Conservation (phyloP, 2,329 filamentous ascomycete species). For the Fusarium annulatum region DNA sequence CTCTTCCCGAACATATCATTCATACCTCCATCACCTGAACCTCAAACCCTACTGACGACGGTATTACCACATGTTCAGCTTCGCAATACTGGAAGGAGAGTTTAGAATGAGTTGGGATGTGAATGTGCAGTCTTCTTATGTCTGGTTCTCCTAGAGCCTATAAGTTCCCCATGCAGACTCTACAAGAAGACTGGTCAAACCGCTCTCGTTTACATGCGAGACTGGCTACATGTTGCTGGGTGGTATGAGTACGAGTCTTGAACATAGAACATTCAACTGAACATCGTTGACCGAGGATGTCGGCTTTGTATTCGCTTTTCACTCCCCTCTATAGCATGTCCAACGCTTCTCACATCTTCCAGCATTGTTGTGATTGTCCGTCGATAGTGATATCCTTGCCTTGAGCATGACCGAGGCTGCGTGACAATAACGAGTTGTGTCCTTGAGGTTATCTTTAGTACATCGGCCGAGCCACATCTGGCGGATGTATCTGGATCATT, state of each 20-base stretch:
- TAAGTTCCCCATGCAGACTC: not conserved
- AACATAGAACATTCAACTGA: not conserved
- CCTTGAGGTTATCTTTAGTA: not conserved
- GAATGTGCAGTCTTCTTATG: not conserved
- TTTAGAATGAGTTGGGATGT: not conserved
- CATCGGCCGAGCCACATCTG: not conserved
- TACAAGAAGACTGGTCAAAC: not conserved
- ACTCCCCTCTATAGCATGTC: not conserved
- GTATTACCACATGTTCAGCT: not conserved
- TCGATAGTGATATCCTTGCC: not conserved
- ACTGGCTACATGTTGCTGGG: not conserved
- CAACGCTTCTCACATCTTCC: not conserved
- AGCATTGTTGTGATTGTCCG: not conserved
- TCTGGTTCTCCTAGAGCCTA: not conserved
- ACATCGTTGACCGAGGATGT: not conserved
- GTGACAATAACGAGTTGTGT: not conserved
- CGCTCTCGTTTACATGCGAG: not conserved
- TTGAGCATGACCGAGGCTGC: not conserved
- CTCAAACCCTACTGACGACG: not conserved
- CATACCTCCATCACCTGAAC: not conserved
- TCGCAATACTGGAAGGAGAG: too few species aligned
- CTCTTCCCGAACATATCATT: not conserved
- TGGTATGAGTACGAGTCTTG: not conserved
- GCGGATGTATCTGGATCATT: not conserved
- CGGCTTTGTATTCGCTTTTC: not conserved